phyloP scores from a whole-genome alignment of 768 basidiomycete species.

The Panus rudis region DNA sequence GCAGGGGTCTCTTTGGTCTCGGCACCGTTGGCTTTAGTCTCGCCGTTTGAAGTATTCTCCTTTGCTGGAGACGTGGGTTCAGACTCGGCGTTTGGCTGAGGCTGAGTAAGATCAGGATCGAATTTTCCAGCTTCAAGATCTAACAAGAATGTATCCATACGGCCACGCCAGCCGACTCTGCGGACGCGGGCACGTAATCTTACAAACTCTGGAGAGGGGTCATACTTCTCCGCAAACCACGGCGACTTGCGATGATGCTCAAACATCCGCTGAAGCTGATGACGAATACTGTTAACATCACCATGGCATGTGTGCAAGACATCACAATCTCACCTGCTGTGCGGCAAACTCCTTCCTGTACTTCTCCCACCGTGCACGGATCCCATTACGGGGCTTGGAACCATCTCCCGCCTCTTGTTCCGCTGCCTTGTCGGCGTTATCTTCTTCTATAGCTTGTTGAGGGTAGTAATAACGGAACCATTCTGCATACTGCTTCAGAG shows the following conservation, averaged over 20 bases:
- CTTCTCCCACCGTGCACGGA: conserved; percentile 82
- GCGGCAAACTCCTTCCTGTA: conserved; percentile 89
- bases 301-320: conserved; percentile 1
- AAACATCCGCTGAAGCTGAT: conserved; percentile 92
- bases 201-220: conserved; percentile 63
- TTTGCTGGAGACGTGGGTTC: conserved; percentile 40
- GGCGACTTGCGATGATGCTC: conserved; percentile 92
- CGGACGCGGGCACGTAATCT: conserved; percentile 71
- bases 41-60: conserved; percentile 41
- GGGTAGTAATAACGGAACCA: conserved; percentile 80
- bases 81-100: conserved; percentile 36
- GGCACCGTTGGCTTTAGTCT: conserved; percentile 26
- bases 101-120: conserved; percentile 68
- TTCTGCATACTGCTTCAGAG: conserved; percentile 78
- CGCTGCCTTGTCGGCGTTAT: conserved; percentile 75
- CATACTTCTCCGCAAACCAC: conserved; percentile 97
- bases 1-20: conserved; percentile 30
- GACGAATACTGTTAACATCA: conserved; percentile 17
- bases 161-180: conserved; percentile 79
- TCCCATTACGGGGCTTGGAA: conserved; percentile 77
- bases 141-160: conserved; percentile 62
- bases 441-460: conserved; percentile 74
- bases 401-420: conserved; percentile 81
- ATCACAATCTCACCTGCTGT: conserved; percentile 63
- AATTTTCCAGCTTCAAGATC: conserved; percentile 82